A percentile compares a stretch with the other conserved stretches of the same genome.
Conservation (phyloP, 2,329 filamentous ascomycete genomes). For the Dothiorella sarmentorum region DNA sequence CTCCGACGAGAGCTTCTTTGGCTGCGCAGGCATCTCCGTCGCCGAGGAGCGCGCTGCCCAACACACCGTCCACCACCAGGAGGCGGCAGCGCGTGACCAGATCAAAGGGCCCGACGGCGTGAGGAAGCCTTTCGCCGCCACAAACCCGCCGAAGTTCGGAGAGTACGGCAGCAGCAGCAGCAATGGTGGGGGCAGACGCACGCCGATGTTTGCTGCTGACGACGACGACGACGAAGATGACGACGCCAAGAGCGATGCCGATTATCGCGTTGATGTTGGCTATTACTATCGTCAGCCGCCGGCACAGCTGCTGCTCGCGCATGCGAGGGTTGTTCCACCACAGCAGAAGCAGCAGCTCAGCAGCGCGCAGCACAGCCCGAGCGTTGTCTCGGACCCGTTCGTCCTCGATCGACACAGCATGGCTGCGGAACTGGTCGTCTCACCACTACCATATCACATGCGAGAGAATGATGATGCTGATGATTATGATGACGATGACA, state of each 20-base stretch:
- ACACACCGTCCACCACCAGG: not conserved
- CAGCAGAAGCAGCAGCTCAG: too few species aligned
- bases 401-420: not conserved
- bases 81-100: not conserved
- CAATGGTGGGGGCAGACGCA: not conserved
- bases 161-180: too few species aligned
- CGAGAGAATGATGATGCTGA: not conserved
- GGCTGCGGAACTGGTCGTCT: not conserved
- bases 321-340: too few species aligned
- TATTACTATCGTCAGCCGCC: not conserved
- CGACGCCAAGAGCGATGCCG: not conserved
- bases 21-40: slow-evolving; percentile 5
- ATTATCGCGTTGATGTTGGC: too few species aligned
- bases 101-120: not conserved
- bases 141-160: not conserved
- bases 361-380: not conserved
- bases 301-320: not conserved
- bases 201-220: not conserved
- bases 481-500: not conserved
- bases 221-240: not conserved
- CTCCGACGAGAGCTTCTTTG: slow-evolving; percentile 11
- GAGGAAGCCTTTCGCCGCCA: not conserved
- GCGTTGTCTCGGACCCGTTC: not conserved
- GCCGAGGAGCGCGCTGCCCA: not conserved
- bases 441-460: too few species aligned